phyloP scores from a whole-genome alignment of 495 filamentous ascomycete genomes.

The Astrothelium macrocarpum region DNA sequence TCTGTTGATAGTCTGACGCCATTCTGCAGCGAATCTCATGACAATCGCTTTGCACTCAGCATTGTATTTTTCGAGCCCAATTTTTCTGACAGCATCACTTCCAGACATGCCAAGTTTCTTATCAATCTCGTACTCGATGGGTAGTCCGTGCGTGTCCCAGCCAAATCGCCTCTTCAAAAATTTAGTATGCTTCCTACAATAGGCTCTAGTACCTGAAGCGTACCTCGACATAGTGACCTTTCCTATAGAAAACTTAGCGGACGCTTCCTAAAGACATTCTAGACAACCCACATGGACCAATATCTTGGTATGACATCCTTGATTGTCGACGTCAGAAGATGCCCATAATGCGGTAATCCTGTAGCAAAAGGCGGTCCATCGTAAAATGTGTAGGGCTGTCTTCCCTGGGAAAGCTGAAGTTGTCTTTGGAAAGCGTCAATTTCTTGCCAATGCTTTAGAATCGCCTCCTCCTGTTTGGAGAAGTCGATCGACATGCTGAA shows the following conservation, averaged over 20 bases:
- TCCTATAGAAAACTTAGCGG: neutral
- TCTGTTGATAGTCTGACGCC: constrained; percentile 80
- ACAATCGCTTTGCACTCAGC: constrained; percentile 87
- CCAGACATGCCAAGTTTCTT: constrained; percentile 83
- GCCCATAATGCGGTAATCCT: constrained; percentile 89
- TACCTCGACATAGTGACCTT: constrained; percentile 64
- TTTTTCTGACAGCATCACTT: constrained; percentile 72
- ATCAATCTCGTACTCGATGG: constrained; percentile 97
- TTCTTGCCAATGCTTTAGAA: constrained; percentile 75
- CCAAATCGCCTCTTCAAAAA: constrained; percentile 46
- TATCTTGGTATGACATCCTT: constrained; percentile 96
- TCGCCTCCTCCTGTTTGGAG: constrained; percentile 74
- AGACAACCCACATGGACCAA: constrained; percentile 78
- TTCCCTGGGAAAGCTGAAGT: constrained; percentile 61
- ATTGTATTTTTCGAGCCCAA: constrained; percentile 89
- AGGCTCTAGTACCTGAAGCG: neutral
- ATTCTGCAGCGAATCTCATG: constrained; percentile 84
- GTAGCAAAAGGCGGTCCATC: constrained; percentile 57
- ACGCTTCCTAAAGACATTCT: neutral
- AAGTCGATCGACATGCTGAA: constrained; percentile 77
- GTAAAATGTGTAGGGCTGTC: constrained; percentile 73
- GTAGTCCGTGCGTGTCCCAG: constrained; percentile 92
- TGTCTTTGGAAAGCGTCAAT: constrained; percentile 80
- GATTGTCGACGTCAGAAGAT: constrained; percentile 90
- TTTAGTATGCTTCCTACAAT: neutral